phyloP scores from a whole-genome alignment of 2,329 filamentous ascomycete genomes.

The Fonsecaea pedrosoi region DNA sequence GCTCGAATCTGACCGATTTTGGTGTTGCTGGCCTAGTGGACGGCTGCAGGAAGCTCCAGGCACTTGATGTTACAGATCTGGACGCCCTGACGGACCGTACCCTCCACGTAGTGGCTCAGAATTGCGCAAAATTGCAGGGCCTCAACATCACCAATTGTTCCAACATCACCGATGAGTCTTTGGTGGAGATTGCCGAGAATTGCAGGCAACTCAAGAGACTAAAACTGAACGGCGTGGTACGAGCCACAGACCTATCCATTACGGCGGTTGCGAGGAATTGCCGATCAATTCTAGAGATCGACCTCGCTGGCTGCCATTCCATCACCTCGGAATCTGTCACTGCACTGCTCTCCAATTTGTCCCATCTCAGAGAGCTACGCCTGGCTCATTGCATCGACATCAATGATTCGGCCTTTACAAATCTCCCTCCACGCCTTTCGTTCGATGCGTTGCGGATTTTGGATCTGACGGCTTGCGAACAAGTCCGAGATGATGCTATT shows the following conservation, averaged over 20 bases:
- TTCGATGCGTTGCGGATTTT: conserved; percentile 92
- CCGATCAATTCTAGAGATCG: conserved; percentile 93
- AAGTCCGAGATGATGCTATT: conserved; percentile 84
- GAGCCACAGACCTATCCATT: conserved; percentile 82
- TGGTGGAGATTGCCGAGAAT: conserved; percentile 78
- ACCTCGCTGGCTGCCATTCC: conserved; percentile 82
- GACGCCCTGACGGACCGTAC: conserved; percentile 81
- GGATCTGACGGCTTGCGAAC: conserved; percentile 86
- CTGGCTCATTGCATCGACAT: conserved; percentile 85
- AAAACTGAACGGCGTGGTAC: conserved; percentile 91
- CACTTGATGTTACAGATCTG: conserved; percentile 86
- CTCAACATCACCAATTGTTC: conserved; percentile 89
- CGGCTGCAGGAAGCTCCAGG: conserved; percentile 80
- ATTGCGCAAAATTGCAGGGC: conserved; percentile 86
- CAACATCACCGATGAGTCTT: conserved; percentile 82
- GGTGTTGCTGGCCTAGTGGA: conserved; percentile 80
- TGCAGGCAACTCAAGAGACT: conserved; percentile 90
- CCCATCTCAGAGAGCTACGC: conserved; percentile 86
- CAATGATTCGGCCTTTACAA: conserved; percentile 85
- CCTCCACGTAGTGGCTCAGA: conserved; percentile 75
- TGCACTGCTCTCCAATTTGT: conserved; percentile 76
- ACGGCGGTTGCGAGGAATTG: conserved; percentile 86
- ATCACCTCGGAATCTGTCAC: conserved; percentile 86
- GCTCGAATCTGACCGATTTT: conserved; percentile 80
- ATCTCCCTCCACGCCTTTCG: conserved; percentile 69